phyloP scores from a whole-genome alignment of 768 basidiomycete genomes.

The Fomitopsis serialis region DNA sequence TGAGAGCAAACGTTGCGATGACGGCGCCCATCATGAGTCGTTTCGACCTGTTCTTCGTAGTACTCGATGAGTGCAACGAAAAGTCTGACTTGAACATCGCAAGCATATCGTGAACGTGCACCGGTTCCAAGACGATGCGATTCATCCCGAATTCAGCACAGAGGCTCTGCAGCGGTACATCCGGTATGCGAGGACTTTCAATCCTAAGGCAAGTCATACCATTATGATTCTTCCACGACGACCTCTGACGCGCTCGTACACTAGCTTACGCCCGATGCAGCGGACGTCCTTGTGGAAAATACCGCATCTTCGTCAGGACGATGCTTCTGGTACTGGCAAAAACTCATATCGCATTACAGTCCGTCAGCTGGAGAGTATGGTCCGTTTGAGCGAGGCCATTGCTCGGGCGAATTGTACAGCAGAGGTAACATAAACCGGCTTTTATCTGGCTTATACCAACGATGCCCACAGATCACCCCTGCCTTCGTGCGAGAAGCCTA shows the following conservation, averaged over 20 bases:
- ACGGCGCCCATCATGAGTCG: constrained; percentile 98
- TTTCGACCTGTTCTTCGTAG: constrained; percentile 97
- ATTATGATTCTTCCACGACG: neutral
- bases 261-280: constrained; percentile 89
- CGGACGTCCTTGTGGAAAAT: constrained; percentile 91
- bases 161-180: constrained; percentile 96
- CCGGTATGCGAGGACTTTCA: constrained; percentile 94
- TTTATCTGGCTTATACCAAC: neutral
- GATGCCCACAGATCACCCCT: constrained; percentile 68
- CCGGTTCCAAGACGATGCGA: constrained; percentile 90
- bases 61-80: constrained; percentile 95
- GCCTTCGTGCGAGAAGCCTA: constrained; percentile 95
- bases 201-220: constrained; percentile 70
- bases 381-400: constrained; percentile 95
- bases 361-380: constrained; percentile 97
- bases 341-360: constrained; percentile 98
- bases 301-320: constrained; percentile 90
- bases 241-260: neutral
- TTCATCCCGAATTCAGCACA: constrained; percentile 95
- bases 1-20: constrained; percentile 94
- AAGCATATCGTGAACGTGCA: constrained; percentile 98
- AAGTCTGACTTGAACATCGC: constrained; percentile 91
- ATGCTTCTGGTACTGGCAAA: constrained; percentile 78
- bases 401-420: constrained; percentile 93
- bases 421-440: constrained; percentile 48